These are phyloP conservation scores for Vitis hybrid DNA, from an alignment of 177 flowering plant genomes.

Conservation along the genomic window DNA sequence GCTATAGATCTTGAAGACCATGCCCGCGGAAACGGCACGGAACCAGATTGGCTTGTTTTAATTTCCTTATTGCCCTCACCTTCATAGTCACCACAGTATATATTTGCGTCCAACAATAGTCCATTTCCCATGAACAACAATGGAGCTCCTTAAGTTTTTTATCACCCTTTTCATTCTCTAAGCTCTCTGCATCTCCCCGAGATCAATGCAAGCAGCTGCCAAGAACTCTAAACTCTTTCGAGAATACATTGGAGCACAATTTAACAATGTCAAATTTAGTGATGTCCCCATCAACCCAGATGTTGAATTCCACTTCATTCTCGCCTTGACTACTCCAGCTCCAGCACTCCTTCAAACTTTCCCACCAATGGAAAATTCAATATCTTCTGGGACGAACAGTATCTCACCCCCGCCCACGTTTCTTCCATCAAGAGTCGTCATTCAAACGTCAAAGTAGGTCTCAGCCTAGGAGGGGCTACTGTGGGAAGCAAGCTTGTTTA, in stretches of 20 bases:
- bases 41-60: too few species aligned
- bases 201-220: slow-evolving; percentile 13
- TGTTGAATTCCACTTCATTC: slow-evolving; percentile 50
- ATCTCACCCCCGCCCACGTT: slow-evolving; percentile 51
- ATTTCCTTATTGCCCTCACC: too few species aligned
- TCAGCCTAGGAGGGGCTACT: slow-evolving; percentile 59
- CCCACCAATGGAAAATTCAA: slow-evolving; percentile 61
- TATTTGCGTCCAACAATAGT: too few species aligned
- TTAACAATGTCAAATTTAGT: slow-evolving; percentile 32
- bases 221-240: slow-evolving; percentile 30
- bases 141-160: slow-evolving; percentile 9
- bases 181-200: neutral
- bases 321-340: slow-evolving; percentile 42
- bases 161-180: slow-evolving; percentile 12
- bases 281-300: slow-evolving; percentile 46
- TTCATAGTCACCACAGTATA: too few species aligned
- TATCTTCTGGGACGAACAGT: slow-evolving; percentile 53
- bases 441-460: slow-evolving; percentile 50
- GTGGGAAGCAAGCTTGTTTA: slow-evolving; percentile 25
- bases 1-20: too few species aligned
- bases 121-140: neutral
- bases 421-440: slow-evolving; percentile 35
- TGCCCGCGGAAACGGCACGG: too few species aligned
- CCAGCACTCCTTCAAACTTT: slow-evolving; percentile 18
- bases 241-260: slow-evolving; percentile 55